phyloP scores from a whole-genome alignment of 768 basidiomycete species.

The Lactarius psammicola region DNA sequence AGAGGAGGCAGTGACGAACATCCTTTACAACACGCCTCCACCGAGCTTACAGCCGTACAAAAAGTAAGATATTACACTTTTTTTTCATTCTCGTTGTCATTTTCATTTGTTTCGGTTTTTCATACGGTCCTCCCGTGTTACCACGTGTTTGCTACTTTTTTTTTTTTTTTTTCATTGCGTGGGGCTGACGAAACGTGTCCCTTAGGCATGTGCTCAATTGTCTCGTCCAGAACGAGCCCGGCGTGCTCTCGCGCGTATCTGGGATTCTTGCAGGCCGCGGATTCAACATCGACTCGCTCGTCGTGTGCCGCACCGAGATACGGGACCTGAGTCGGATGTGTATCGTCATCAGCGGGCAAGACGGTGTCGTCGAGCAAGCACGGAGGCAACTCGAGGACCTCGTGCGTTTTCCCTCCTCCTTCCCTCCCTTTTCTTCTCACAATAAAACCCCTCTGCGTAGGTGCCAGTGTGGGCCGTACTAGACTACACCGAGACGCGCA shows the following conservation, averaged over 20 bases:
- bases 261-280: conserved; percentile 96
- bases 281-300: conserved; percentile 98
- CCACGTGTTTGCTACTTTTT: conserved; percentile 20
- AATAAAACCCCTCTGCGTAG: conserved; percentile 40
- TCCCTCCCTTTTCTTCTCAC: background rate
- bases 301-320: conserved; percentile 97
- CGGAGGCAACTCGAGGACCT: conserved; percentile 94
- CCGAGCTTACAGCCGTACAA: conserved; percentile 90
- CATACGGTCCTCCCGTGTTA: no score
- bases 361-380: conserved; percentile 97
- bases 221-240: conserved; percentile 98
- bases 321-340: conserved; percentile 97
- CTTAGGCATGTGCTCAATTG: conserved; percentile 92
- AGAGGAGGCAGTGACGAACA: conserved; percentile 97
- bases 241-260: conserved; percentile 96
- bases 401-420: conserved; percentile 48
- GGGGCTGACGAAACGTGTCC: background rate
- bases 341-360: conserved; percentile 94
- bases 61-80: conserved; percentile 57
- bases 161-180: background rate
- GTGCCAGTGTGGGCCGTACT: conserved; percentile 99
- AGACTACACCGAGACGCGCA: conserved; percentile 91
- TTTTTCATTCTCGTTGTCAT: background rate
- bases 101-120: background rate
- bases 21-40: conserved; percentile 93